Base-by-base conservation (phyloP, 2,329 filamentous ascomycete genomes). In the Aspergillaceae sp. region DNA sequence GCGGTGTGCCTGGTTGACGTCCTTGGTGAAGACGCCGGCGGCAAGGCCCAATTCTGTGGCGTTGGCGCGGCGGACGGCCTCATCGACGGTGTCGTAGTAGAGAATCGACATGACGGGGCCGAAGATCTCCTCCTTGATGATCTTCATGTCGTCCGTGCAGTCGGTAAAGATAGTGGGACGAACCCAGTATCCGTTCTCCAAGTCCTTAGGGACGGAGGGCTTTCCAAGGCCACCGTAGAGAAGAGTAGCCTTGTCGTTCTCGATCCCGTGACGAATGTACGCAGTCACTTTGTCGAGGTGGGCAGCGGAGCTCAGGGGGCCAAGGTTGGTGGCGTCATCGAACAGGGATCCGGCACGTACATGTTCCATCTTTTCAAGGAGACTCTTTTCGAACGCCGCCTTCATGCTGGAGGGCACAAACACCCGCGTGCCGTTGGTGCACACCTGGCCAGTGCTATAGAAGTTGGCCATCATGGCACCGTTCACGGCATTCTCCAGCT, bases 381-480 rank as follows among this genome's bases (percentile, higher is more conserved):
- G 70, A 0, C 72, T 70, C 56, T 75, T 72, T 64, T 94, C 87
- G 53, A 94, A 90, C 0, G 71, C 73, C 9, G 69, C 47, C 61
- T 89, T 82, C 64, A 88, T 75, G 34, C 68, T 62, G 32, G 74
- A 69, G 0, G 85, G 87, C 2, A 95, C 77, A 63, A 94, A 94
- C 32, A 94, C 88, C 7, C 89, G 77, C 1, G 89, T 94, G 42
- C 89, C 89, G 64, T 94, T 94, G 43, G 89, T 94, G 76, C 89
- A 95, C 43, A 94, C 88, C 67, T 95, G 89, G 29, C 89, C 89
- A 0, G 86, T 86, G 54, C 84, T 89, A 74, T 86, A 94, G 71
- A 94, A 94, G 67, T 94, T 94, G 57, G 88, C 89, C 75, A 94
- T 87, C 84, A 94, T 90, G 52, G 87, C 88, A 29, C 87, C 85